Conservation (phyloP, 768 basidiomycete genomes). For the Kwoniella botswanensis region DNA sequence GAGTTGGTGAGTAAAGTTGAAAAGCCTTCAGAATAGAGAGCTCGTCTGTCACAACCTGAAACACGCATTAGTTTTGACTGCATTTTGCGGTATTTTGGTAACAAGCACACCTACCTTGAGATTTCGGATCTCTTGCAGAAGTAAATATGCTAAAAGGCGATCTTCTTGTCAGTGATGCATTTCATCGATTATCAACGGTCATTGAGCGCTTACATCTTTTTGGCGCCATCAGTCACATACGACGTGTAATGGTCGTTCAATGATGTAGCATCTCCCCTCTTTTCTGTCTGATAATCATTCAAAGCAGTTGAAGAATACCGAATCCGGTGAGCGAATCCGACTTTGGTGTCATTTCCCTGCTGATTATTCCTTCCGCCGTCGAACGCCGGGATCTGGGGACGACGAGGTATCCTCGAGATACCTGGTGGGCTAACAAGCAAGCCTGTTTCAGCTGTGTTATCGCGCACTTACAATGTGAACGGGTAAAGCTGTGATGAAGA, state of each 20-base stretch:
- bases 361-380: not conserved
- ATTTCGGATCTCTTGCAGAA: not conserved
- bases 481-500: too few relatives aligned
- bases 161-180: not conserved
- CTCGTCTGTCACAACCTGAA: constrained; percentile 21
- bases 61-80: too few relatives aligned
- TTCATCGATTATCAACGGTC: too few relatives aligned
- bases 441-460: too few relatives aligned
- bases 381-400: constrained; percentile 8
- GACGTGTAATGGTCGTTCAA: constrained; percentile 32
- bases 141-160: constrained; percentile 12
- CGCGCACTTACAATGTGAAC: too few relatives aligned
- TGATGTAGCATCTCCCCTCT: constrained; percentile 6
- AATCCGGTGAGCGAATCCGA: constrained; percentile 21
- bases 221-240: constrained; percentile 19
- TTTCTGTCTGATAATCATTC: constrained; percentile 28
- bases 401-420: not conserved
- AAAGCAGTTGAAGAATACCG: constrained; percentile 13
- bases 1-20: constrained; percentile 34
- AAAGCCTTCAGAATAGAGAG: constrained; percentile 21
- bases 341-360: constrained; percentile 10
- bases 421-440: not conserved
- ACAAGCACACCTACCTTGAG: too few relatives aligned
- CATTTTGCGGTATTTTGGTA: too few relatives aligned
- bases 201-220: constrained; percentile 34